Percentiles rank a stretch among this genome's conserved stretches.
These are phyloP conservation scores for Aspergillus brunneoviolaceus DNA, from an alignment of 2,329 filamentous ascomycete species.

Conservation along the genomic window DNA sequence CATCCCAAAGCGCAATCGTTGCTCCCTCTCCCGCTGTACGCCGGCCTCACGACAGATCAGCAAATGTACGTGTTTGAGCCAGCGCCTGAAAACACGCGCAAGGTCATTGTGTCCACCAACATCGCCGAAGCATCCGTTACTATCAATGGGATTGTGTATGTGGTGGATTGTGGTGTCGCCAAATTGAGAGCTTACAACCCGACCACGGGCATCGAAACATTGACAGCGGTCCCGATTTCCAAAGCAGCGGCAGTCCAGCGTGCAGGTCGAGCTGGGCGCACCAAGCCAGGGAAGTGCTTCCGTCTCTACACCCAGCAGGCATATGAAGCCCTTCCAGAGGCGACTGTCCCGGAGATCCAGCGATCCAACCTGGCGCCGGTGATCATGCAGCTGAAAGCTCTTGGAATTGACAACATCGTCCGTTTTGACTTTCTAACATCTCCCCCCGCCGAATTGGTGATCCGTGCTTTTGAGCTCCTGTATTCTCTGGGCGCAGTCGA, in stretches of 20 bases:
- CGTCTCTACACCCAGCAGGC: slow-evolving; percentile 80
- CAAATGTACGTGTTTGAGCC: slow-evolving; percentile 95
- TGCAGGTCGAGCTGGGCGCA: slow-evolving; percentile 85
- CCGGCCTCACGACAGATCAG: slow-evolving; percentile 83
- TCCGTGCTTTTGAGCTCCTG: slow-evolving; percentile 82
- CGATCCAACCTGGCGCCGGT: slow-evolving; percentile 85
- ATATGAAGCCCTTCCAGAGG: slow-evolving; percentile 65
- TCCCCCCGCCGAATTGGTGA: slow-evolving; percentile 80
- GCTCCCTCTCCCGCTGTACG: slow-evolving; percentile 77
- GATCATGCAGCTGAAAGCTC: slow-evolving; percentile 86
- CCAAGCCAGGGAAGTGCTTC: slow-evolving; percentile 89
- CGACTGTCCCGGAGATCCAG: slow-evolving; percentile 86
- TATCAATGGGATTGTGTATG: slow-evolving; percentile 86
- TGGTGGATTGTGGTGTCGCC: slow-evolving; percentile 87
- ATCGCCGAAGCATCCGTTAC: slow-evolving; percentile 96
- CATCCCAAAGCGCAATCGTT: slow-evolving; percentile 60
- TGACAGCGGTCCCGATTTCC: slow-evolving; percentile 79
- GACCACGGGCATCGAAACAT: slow-evolving; percentile 77
- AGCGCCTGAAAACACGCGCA: slow-evolving; percentile 75
- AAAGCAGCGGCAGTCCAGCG: slow-evolving; percentile 92
- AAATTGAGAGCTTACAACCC: slow-evolving; percentile 87
- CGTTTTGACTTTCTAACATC: slow-evolving; percentile 86
- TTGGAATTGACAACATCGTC: slow-evolving; percentile 91
- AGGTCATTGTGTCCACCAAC: slow-evolving; percentile 91
- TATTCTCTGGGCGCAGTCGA: slow-evolving; percentile 85